A percentile compares a stretch with the other conserved stretches of the same genome.
These are phyloP conservation scores for Favolaschia claudopus DNA, from an alignment of 768 basidiomycete species.

Conservation along the genomic window DNA sequence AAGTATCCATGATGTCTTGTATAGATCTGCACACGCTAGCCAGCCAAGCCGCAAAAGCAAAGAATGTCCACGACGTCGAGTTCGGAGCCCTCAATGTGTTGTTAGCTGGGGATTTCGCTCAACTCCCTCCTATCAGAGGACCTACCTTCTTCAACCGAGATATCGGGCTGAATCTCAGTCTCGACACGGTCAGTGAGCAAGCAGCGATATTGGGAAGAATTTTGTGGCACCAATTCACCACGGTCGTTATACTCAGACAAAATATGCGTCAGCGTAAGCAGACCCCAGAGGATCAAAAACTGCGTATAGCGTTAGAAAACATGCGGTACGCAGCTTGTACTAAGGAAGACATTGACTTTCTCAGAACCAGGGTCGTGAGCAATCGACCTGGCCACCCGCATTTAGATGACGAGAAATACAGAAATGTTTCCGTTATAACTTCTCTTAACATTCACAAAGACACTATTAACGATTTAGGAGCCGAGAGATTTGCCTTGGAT, in stretches of 20 bases:
- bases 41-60: slow-evolving; percentile 25
- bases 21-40: slow-evolving; percentile 33
- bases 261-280: slow-evolving; percentile 40
- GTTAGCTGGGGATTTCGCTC: slow-evolving; percentile 43
- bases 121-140: slow-evolving; percentile 34
- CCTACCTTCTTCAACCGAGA: slow-evolving; percentile 25
- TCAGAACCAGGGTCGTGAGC: slow-evolving; percentile 29
- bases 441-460: slow-evolving; percentile 1
- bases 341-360: slow-evolving; percentile 18
- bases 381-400: background rate
- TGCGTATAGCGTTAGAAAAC: slow-evolving; percentile 33
- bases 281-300: slow-evolving; percentile 17
- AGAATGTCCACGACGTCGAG: slow-evolving; percentile 10
- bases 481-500: background rate
- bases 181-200: slow-evolving; percentile 9
- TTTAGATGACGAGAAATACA: slow-evolving; percentile 13
- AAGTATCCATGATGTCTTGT: slow-evolving; percentile 45
- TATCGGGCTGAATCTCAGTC: no score
- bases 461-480: background rate
- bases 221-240: slow-evolving; percentile 41
- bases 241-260: slow-evolving; percentile 39
- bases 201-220: slow-evolving; percentile 32
- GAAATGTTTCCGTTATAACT: background rate
- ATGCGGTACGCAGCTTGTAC: slow-evolving; percentile 18
- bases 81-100: slow-evolving; percentile 43